Evolutionary conservation across 2,329 filamentous ascomycete genomes (phyloP), one percentile per base, ranked within the genome.

Genomic region (Alternaria sp.): DNA sequence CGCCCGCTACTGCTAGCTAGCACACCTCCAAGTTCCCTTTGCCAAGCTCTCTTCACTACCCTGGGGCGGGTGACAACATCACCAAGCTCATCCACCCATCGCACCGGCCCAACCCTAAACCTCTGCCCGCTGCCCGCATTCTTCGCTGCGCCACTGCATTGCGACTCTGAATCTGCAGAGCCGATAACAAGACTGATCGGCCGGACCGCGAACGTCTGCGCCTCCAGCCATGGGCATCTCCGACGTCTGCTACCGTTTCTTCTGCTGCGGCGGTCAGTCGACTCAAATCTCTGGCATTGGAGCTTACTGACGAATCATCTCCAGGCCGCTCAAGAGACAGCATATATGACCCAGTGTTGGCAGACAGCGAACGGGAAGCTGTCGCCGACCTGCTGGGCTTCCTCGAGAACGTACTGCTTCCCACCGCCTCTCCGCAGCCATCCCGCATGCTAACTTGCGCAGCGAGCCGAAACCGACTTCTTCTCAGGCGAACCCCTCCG

Each of bases 401-500:
- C 79, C 89, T 99, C 67, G 95, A 99, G 82, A 97, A 98, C 78
- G 95, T 98, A 84, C 66, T 87, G 38, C 55, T 51, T 39, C 59
- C 54, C 59, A 46, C 56, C 52, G 42, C 46, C 49, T 57, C 49
- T 41, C 32, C 57, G 30, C 48, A 47, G 26, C 46, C 3, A 24
- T 16, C n/a, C 51, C 38, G 41, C 55, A 51, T 61, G 76, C 83
- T 75, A 81, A 76, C 73, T 28, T 48, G 44, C 34, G 42, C 78
- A 97, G 95, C 91, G 95, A 77, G 91, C 90, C 76, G 95, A 99
- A 80, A 98, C 94, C 73, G 94, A 99, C 80, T 99, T 99, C 87
- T 99, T 99, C 82, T 90, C 92, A 38, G 95, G 95, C 80, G 94
- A 97, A 76, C 95, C 95, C 46, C 88, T 99, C 59, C 91, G 91